These are phyloP conservation scores for Phellopilus nigrolimitatus DNA, from an alignment of 1,284 basidiomycete species.

Conservation along the genomic window DNA sequence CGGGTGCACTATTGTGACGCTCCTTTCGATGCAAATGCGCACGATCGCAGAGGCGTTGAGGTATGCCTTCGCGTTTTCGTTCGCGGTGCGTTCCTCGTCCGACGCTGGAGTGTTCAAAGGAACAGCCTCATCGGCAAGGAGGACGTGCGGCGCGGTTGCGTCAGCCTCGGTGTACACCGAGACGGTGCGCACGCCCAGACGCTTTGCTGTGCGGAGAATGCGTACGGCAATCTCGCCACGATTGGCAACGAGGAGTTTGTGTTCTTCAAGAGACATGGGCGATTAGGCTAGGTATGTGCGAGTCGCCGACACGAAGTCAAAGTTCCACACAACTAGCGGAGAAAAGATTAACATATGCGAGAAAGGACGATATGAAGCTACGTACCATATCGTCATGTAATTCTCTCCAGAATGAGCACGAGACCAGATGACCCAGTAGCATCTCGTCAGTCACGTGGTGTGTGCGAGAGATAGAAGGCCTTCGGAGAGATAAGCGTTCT, in stretches of 20 bases:
- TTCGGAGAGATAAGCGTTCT: too few species aligned
- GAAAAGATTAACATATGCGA: too few species aligned
- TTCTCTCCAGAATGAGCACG: too few species aligned
- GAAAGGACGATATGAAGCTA: too few species aligned
- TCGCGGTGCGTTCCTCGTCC: constrained; percentile 23
- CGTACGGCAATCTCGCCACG: constrained; percentile 52
- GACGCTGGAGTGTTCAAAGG: constrained; percentile 29
- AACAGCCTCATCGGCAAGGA: constrained; percentile 45
- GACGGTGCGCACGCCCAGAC: constrained; percentile 43
- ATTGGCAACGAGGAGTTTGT: constrained; percentile 44
- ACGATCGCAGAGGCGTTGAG: constrained; percentile 40
- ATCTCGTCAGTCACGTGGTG: too few species aligned
- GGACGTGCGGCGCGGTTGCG: constrained; percentile 48
- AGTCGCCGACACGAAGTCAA: background rate
- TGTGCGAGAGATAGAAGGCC: too few species aligned
- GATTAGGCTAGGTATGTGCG: background rate
- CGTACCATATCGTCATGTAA: too few species aligned
- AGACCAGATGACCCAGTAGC: too few species aligned
- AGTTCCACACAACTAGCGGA: too few species aligned
- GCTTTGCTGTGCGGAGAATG: constrained; percentile 48
- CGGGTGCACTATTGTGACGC: constrained; percentile 55
- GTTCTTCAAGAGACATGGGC: constrained; percentile 17
- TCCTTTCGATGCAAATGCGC: constrained; percentile 38
- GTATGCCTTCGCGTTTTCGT: constrained; percentile 39
- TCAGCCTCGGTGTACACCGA: constrained; percentile 54